Evolutionary conservation across 1,139 yeast species (phyloP), one percentile per base, ranked within the genome.

Genomic region (Sugiyamaella xylanicola): DNA sequence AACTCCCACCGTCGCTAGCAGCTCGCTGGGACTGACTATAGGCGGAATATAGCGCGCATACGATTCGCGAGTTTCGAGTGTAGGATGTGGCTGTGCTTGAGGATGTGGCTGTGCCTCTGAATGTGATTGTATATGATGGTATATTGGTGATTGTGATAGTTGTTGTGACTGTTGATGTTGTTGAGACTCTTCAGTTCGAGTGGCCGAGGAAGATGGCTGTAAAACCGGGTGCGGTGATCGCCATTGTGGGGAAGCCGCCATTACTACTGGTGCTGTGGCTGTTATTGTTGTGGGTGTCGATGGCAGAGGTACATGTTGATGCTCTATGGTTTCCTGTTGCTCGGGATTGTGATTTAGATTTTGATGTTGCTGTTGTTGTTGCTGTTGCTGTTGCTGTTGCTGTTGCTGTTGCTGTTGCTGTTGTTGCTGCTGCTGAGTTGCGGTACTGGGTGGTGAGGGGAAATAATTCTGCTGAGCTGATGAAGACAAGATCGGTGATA

Each of bases 381-480:
- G 27, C 15, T 46, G 49, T 4, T 16, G 17, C 20, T 25, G 20
- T 32, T 15, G 39, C 32, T 2, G 27, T 47, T 36, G 39, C n/a
- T 16, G 25, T 13, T 40, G 16, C 9, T 17, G 44, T 19, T 22
- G 48, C 19, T 16, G 48, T 16, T 35, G 43, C 19, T 42, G 41
- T 22, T 46, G 55, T 17, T 42, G 48, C 44, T 36, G 51, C 11
- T 50, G 37, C 37, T 8, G 4, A 8, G 37, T 32, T 8, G n/a
- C n/a, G n/a, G n/a, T n/a, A n/a, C n/a, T n/a, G n/a, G n/a, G n/a
- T n/a, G 37, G 37, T 15, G 13, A 4, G 4, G 37, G 13, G 15
- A 29, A 35, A 8, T 52, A 49, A 27, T 54, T 48, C 47, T 39
- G 51, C 39, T 56, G 35, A 15, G 55, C 52, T 15, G 54, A 50